phyloP scores from a whole-genome alignment of 208 protist genomes.

The Wallacemonas rigidus region DNA sequence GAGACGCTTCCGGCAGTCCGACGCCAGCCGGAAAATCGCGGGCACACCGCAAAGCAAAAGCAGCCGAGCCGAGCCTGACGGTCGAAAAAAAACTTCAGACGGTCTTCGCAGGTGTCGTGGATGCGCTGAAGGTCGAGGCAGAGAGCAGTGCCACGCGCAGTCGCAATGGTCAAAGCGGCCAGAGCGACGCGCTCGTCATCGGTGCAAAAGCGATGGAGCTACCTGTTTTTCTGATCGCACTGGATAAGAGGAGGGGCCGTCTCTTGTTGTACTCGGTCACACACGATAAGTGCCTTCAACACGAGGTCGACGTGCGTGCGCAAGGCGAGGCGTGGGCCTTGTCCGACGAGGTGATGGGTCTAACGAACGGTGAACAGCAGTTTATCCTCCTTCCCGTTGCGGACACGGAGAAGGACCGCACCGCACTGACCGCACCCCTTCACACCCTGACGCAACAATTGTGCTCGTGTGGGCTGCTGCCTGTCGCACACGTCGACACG shows the following conservation, averaged over 20 bases:
- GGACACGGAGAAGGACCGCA: conserved; percentile 43
- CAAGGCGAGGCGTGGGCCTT: conserved; percentile 30
- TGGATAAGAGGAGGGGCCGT: conserved; percentile 24
- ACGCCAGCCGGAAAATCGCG: background rate
- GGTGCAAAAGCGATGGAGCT: conserved; percentile 16
- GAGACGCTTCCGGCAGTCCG: background rate
- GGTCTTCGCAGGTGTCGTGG: conserved; percentile 30
- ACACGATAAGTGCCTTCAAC: conserved; percentile 33
- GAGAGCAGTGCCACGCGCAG: conserved; percentile 22
- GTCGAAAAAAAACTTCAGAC: background rate
- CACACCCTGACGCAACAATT: conserved; percentile 32
- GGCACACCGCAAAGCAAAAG: conserved; percentile 5
- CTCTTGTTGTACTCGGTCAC: conserved; percentile 57
- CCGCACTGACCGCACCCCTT: conserved; percentile 31
- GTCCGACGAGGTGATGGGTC: conserved; percentile 65
- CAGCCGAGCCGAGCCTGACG: background rate
- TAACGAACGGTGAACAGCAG: conserved; percentile 40
- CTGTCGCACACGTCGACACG: conserved; percentile 63
- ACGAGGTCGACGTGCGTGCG: conserved; percentile 5
- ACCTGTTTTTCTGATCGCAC: conserved; percentile 49
- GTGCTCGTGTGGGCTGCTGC: conserved; percentile 53
- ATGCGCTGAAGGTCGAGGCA: conserved; percentile 24
- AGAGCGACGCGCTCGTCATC: conserved; percentile 6
- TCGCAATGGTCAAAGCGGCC: conserved; percentile 13
- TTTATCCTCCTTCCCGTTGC: conserved; percentile 66